A percentile compares a stretch with the other conserved stretches of the same genome.
phyloP scores from a whole-genome alignment of 352 stramenopile species.

The Phytophthora sojae region DNA sequence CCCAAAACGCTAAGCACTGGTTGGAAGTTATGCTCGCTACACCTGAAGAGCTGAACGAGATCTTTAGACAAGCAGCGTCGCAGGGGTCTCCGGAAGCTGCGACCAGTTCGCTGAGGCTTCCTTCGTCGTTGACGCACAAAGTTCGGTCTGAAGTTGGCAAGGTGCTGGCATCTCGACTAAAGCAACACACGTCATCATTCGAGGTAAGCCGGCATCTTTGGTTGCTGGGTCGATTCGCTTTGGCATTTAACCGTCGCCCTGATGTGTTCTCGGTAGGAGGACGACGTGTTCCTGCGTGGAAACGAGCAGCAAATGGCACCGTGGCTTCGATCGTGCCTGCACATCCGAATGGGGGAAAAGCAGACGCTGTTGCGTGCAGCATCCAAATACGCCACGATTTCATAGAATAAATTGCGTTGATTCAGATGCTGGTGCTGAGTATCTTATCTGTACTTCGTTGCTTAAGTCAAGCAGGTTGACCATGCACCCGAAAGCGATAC shows the following conservation, averaged over 20 bases:
- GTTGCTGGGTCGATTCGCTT: neutral
- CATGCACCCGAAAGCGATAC: slow-evolving; percentile 91
- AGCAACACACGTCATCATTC: slow-evolving; percentile 35
- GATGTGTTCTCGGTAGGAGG: slow-evolving; percentile 23
- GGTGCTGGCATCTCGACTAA: slow-evolving; percentile 28
- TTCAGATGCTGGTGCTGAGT: slow-evolving; percentile 18
- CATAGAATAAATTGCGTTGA: slow-evolving; percentile 41
- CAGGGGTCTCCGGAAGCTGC: slow-evolving; percentile 6
- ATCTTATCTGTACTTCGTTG: slow-evolving; percentile 4
- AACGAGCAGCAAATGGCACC: slow-evolving; percentile 60
- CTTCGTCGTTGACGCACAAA: slow-evolving; percentile 38
- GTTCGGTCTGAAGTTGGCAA: slow-evolving; percentile 29
- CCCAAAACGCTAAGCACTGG: slow-evolving; percentile 52
- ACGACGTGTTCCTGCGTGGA: slow-evolving; percentile 54
- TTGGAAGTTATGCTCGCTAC: slow-evolving; percentile 61
- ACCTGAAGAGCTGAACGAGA: slow-evolving; percentile 47
- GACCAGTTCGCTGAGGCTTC: slow-evolving; percentile 33
- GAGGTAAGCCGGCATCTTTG: slow-evolving; percentile 35
- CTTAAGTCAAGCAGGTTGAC: slow-evolving; percentile 42
- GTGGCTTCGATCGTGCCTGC: slow-evolving; percentile 72
- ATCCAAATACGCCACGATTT: slow-evolving; percentile 25
- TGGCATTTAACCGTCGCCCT: neutral
- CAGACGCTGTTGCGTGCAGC: slow-evolving; percentile 32
- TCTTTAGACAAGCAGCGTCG: slow-evolving; percentile 46
- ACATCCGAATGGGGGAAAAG: slow-evolving; percentile 80